These are phyloP conservation scores for Aureobasidium sp. DNA, from an alignment of 2,329 filamentous ascomycete species.

Conservation along the genomic window DNA sequence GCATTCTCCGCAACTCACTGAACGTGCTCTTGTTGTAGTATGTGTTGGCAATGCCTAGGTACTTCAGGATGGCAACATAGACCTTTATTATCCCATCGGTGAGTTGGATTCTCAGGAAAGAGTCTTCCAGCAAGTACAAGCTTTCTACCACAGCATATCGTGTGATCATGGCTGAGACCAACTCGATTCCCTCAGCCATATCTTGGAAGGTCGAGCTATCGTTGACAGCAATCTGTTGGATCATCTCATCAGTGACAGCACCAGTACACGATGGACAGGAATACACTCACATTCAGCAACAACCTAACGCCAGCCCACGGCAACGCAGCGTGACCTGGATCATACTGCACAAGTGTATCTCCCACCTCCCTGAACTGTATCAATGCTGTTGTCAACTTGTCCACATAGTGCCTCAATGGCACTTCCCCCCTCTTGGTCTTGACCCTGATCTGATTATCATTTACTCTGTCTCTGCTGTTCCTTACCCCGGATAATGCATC, in stretches of 20 bases:
- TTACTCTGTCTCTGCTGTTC: neutral
- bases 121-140: neutral
- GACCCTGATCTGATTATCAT: neutral
- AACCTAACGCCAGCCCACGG: slow-evolving; percentile 28
- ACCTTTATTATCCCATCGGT: neutral
- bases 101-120: neutral
- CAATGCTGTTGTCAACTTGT: slow-evolving; percentile 22
- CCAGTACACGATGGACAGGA: no score
- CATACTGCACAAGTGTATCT: slow-evolving; percentile 25
- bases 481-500: neutral
- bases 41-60: neutral
- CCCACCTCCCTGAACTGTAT: slow-evolving; percentile 24
- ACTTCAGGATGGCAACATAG: neutral
- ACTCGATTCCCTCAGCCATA: slow-evolving; percentile 6
- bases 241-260: neutral
- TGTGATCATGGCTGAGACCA: neutral
- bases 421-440: neutral
- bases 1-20: neutral
- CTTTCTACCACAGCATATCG: neutral
- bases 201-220: neutral
- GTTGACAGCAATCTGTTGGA: neutral
- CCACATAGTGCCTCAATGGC: slow-evolving; percentile 20
- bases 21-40: neutral
- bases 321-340: slow-evolving; percentile 26
- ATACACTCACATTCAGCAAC: slow-evolving; percentile 16